Conservation (phyloP, 352 stramenopile species). For the Pythium brassicae region DNA sequence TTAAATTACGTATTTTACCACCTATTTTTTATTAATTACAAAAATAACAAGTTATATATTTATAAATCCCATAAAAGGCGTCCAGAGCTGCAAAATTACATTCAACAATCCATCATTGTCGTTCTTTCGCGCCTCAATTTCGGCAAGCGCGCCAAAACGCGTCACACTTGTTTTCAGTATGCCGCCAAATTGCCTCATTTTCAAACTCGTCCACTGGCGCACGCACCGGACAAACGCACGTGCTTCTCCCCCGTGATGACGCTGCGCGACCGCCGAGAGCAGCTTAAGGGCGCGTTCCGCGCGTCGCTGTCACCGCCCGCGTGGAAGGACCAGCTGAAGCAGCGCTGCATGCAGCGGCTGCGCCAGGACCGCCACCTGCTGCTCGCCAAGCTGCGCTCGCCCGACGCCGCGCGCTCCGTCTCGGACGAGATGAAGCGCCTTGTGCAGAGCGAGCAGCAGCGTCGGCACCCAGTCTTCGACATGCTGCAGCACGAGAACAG, state of each 20-base stretch:
- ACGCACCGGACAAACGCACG: background rate
- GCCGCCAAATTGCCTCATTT: too few relatives aligned
- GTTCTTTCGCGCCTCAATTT: too few relatives aligned
- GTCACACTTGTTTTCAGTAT: too few relatives aligned
- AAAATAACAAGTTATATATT: too few relatives aligned
- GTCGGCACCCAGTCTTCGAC: constrained; percentile 1
- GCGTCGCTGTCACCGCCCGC: constrained; percentile 56
- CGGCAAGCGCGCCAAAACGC: too few relatives aligned
- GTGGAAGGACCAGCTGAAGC: constrained; percentile 75
- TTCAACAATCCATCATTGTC: too few relatives aligned
- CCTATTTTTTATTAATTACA: too few relatives aligned
- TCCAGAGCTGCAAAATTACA: too few relatives aligned
- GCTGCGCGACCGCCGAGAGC: constrained; percentile 11
- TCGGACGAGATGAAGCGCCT: constrained; percentile 60
- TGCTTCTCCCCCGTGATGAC: constrained; percentile 2
- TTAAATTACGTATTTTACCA: too few relatives aligned
- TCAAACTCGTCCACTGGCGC: too few relatives aligned
- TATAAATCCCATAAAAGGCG: too few relatives aligned
- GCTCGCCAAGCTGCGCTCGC: constrained; percentile 57
- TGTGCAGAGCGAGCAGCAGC: constrained; percentile 36
- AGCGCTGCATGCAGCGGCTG: constrained; percentile 66
- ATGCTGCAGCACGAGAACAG: background rate
- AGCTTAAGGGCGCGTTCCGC: constrained; percentile 23
- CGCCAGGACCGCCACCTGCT: constrained; percentile 55
- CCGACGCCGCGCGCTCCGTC: constrained; percentile 41